Evolutionary conservation across 768 basidiomycete species (phyloP).

Genomic region (Phylloporus scabripes): DNA sequence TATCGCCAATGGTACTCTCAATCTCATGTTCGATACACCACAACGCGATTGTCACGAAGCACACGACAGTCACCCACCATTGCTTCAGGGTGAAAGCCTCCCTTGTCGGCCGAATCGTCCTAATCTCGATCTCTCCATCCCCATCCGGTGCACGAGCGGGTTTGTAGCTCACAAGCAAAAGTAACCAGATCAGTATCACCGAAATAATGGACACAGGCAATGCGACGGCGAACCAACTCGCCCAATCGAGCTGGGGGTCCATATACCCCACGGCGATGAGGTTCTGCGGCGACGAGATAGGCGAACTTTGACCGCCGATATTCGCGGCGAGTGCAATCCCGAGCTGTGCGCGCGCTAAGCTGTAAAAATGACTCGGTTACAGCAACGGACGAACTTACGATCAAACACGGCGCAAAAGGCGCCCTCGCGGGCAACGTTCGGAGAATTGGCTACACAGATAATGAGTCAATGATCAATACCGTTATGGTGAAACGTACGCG

Average conservation of each 20-base stretch:
- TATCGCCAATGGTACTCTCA: conserved; percentile 78
- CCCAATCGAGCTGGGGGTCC: conserved; percentile 85
- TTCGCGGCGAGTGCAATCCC: conserved; percentile 98
- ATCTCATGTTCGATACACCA: conserved; percentile 88
- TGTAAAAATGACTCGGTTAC: neutral
- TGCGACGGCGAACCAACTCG: conserved; percentile 89
- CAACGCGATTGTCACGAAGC: conserved; percentile 74
- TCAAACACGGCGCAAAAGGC: conserved; percentile 83
- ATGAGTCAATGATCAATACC: conserved; percentile 1
- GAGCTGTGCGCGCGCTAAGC: conserved; percentile 44
- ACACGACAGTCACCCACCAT: conserved; percentile 84
- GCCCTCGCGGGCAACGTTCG: conserved; percentile 85
- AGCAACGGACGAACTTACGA: conserved; percentile 50
- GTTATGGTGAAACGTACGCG: conserved; percentile 48
- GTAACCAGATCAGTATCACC: conserved; percentile 85
- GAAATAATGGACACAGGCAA: conserved; percentile 86
- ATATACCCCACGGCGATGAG: conserved; percentile 87
- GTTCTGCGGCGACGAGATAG: conserved; percentile 97
- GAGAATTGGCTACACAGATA: conserved; percentile 70
- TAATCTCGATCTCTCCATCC: conserved; percentile 76
- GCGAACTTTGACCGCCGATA: conserved; percentile 95
- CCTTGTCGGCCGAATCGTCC: conserved; percentile 73
- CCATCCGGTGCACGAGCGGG: conserved; percentile 69
- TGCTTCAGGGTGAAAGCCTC: conserved; percentile 82
- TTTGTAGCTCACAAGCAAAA: conserved; percentile 78